Evolutionary conservation across 2,329 filamentous ascomycete genomes (phyloP), one percentile per base, ranked within the genome.

Genomic region (Microdochium bolleyi): DNA sequence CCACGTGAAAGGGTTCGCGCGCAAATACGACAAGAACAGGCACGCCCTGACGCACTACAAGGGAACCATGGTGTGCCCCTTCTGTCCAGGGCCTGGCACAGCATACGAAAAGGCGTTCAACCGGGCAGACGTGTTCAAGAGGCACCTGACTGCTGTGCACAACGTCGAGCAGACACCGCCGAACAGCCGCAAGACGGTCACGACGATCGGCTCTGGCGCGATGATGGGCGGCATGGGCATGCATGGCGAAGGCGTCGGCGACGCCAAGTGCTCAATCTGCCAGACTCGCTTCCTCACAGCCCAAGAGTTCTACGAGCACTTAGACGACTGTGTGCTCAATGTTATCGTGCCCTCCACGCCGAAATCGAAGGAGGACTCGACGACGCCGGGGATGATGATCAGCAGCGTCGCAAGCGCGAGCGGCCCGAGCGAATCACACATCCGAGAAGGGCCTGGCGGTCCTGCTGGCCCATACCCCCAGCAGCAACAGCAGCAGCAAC

Each of bases 41-140:
- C 92, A 96, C 69, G 95, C 91, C 4, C 72, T 96, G 57, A 96
- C 92, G 4, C 92, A 96, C 69, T 96, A 96, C 80, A 96, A 96
- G 73, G 92, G 92, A 41, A 96, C 89, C 49, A 96, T 96, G 92
- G 89, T 96, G 24, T 96, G 92, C 66, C 91, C 90, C 27, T 96
- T 96, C 74, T 96, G 92, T 63, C 89, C 91, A 1, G 89, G 90
- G 32, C 90, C 89, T 25, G 92, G 92, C 3, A 92, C 90, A 3
- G 82, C 90, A 8, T 87, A 88, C 1, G 92, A 96, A 72, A 96
- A 96, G 80, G 92, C 88, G 58, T 96, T 96, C 68, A 96, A 96
- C 74, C 84, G 92, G 53, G 91, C 92, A 54, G 92, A 96, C 60
- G 91, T 96, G 56, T 96, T 96, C 80, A 96, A 96, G 79, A 82